Percentiles rank a stretch among this genome's conserved stretches.
phyloP scores from a whole-genome alignment of 345 rosid genomes.

The Aquilaria yunnanensis region DNA sequence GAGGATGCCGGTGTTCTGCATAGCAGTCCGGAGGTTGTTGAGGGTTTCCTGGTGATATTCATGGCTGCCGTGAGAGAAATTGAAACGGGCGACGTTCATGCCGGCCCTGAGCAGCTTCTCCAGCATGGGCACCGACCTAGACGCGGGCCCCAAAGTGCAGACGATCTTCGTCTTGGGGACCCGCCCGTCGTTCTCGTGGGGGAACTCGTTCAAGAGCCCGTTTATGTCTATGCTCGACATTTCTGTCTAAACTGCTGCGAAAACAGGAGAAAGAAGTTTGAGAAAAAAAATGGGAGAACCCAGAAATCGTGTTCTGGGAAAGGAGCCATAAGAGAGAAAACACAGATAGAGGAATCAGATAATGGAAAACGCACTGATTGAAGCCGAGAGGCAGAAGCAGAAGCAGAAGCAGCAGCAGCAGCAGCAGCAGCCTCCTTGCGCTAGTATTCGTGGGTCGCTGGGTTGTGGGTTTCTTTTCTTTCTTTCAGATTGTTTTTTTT shows the following conservation, averaged over 20 bases:
- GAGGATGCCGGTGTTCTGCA: constrained; percentile 62
- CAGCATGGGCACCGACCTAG: constrained; percentile 70
- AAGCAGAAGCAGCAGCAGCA: too few species aligned
- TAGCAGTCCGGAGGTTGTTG: constrained; percentile 63
- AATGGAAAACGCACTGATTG: too few species aligned
- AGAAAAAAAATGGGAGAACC: too few species aligned
- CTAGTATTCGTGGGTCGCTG: too few species aligned
- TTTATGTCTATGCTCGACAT: constrained; percentile 90
- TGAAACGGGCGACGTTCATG: constrained; percentile 97
- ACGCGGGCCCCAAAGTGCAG: constrained; percentile 93
- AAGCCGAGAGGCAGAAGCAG: too few species aligned
- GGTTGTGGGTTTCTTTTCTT: too few species aligned
- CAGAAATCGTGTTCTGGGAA: too few species aligned
- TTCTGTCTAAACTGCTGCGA: neutral
- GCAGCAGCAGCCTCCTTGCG: too few species aligned
- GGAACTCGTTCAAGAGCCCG: constrained; percentile 65
- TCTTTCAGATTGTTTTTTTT: too few species aligned
- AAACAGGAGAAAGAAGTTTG: too few species aligned
- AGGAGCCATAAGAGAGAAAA: too few species aligned
- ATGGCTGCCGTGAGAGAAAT: constrained; percentile 96
- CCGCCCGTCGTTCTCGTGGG: constrained; percentile 52
- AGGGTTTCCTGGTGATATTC: constrained; percentile 88
- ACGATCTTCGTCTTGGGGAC: constrained; percentile 85
- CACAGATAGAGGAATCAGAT: too few species aligned
- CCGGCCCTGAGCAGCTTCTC: constrained; percentile 93